Base-by-base conservation (phyloP, 768 basidiomycete species). In the Hortiboletus campestris region DNA sequence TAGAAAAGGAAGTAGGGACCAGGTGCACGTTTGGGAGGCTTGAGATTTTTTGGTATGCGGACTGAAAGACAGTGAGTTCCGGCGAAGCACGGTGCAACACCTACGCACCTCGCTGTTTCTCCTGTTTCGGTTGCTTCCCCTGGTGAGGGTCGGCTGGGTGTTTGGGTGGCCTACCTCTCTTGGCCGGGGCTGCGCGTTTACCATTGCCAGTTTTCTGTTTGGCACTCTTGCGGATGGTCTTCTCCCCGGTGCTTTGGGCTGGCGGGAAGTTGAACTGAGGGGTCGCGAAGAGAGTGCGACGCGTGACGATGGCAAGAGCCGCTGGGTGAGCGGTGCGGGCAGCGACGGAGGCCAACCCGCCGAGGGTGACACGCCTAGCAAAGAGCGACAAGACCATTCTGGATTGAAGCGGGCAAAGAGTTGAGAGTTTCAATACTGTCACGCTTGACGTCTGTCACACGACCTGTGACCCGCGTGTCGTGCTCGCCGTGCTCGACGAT, bases 11-110 rank as follows among this genome's bases (percentile, higher is more conserved):
- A 10, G 51, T 63, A 75, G 1, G 65, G 56, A n/a, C 50, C 51
- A 13, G 57, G 61, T 35, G 70, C 69, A 28, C 59, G 62, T 39
- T 65, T 69, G 9, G 74, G 74, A 19, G 67, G 71, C 25, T 50
- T 62, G 57, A 62, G 58, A 1, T 46, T 16, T 42, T 48, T 48
- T 39, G 57, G 57, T 14, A 63, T 56, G 42, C 43, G 58, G 9
- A 55, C 70, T 64, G 17, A 39, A 17, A 36, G 43, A 46, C 22
- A 14, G 19, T 67, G 50, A 67, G 56, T 11, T 34, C 31, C 8
- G 6, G 46, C 14, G 11, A 43, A 13, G 32, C 4, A 22, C 1
- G 11, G 13, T 13, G 13, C 25, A 17, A 19, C 8, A n/a, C 2
- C 35, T 28, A 39, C 66, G 20, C 32, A 72, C 73, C 10, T 41